Evolutionary conservation across 2,329 filamentous ascomycete species (phyloP).

Genomic region (Colletotrichum camelliae): DNA sequence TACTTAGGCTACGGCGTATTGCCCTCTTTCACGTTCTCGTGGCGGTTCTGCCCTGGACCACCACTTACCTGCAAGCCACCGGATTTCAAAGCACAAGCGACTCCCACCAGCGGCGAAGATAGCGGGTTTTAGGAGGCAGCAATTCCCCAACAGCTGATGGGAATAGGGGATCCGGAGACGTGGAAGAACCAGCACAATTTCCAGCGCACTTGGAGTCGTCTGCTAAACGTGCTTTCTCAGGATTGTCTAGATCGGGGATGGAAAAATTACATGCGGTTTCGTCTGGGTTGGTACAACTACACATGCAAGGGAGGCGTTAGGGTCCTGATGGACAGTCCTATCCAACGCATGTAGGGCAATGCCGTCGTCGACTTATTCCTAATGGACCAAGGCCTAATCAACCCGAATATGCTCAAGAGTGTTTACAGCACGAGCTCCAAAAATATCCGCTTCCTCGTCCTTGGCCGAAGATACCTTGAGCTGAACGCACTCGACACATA

Average conservation of each 20-base stretch:
- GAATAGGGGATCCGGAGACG: not conserved
- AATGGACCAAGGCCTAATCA: not conserved
- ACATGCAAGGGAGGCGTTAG: not conserved
- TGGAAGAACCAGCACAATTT: not conserved
- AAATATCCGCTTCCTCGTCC: not conserved
- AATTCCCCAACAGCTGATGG: not conserved
- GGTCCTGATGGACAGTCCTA: not conserved
- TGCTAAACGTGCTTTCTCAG: not conserved
- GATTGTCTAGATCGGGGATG: fast-evolving
- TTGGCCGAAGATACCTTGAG: not conserved
- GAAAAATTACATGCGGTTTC: not conserved
- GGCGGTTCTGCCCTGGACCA: not conserved
- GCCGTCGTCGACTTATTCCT: not conserved
- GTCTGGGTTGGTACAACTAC: not conserved
- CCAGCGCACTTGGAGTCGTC: not conserved
- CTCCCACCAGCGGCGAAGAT: too few relatives aligned
- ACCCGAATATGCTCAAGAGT: fast-evolving
- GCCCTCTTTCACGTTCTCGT: not conserved
- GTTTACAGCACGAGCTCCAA: not conserved
- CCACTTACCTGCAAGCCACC: not conserved
- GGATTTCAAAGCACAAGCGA: too few relatives aligned
- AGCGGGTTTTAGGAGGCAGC: not conserved
- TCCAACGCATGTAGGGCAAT: not conserved
- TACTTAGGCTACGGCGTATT: not conserved
- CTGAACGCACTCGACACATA: not conserved